Base-by-base conservation (phyloP, 805 yeast species). In the Ogataea kodamae region DNA sequence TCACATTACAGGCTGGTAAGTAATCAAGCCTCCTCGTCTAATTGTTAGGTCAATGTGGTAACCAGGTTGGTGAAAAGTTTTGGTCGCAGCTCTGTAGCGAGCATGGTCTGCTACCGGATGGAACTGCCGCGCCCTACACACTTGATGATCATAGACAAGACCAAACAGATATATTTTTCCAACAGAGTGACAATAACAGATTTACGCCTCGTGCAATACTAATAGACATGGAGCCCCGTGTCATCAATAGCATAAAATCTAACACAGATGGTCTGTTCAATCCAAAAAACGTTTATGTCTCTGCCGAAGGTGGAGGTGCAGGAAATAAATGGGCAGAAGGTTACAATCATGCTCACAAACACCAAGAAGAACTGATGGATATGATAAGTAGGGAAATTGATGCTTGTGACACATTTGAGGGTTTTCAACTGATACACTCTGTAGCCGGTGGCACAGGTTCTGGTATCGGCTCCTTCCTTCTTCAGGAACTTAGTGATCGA, bases 391-490 rank as follows among this genome's bases (percentile, higher is more conserved):
- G 92, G 35, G 97, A 92, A 50, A 70, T 88, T 24, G 99, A 92
- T 52, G 79, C 83, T 19, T 81, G 95, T 46, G 97, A 94, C 43
- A 81, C 81, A 36, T 64, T 88, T 33, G 92, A 89, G 45, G 95
- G 94, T 5, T 92, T 92, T 57, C 95, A 88, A 65, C 62, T 92
- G 45, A 59, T 89, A 32, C 98, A 92, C 60, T 83, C 96, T 4
- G 95, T 92, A 4, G 97, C 97, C 0, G 99, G 99, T 22, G 99
- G 99, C 23, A 92, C 98, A 0, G 99, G 99, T 0, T 84, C 96
- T 0, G 98, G 99, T 3, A 75, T 88, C 22, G 98, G 98, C 1
- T 84, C 95, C 0, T 73, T 74, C 37, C 48, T 92, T 26, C 60
- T 92, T 22, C 97, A 92, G 55, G 65, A 77, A 10, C 58, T 94